Base-by-base conservation (phyloP, 2,329 filamentous ascomycete species). In the Fusarium beomiforme region DNA sequence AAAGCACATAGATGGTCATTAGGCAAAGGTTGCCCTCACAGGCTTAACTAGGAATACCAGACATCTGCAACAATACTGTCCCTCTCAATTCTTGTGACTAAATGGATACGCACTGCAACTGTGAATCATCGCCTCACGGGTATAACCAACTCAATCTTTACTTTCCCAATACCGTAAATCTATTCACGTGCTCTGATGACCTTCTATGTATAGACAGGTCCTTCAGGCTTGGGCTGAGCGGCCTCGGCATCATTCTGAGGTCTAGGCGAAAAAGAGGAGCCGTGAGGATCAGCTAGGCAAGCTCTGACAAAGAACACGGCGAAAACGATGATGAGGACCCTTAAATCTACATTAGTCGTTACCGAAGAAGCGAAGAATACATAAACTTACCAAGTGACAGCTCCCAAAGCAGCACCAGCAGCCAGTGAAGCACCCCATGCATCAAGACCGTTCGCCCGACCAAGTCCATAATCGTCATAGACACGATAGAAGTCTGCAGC, bases 401-500 rank as follows among this genome's bases (percentile, higher is more conserved):
- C 82, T 6, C 84, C 84, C 9, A 86, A 58, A 33, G 77, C 83
- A 23, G 83, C 82, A 39, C 75, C 80, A 21, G 78, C 83, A 13
- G 78, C 83, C 49, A 84, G 75, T 8, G 79, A 79, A 24, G 64
- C 69, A 8, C 71, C 71, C 55, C 64, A 75, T 1, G 37, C 49
- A 14, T 76, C 71, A 36, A 82, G 58, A 41, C 69, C 74, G 9
- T 37, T 60, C 14, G 23, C 55, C 14, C 44, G 55, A 31, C 54
- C 51, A 43, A 62, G 61, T 8, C 58, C 64, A 69, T 70, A 78
- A 19, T 26, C 36, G 1, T 74, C 57, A 47, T 75, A 76, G 59
- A 68, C 72, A 19, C 64, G 71, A 43, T 79, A 70, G 31, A 76
- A 77, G 24, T 72, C 62, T 10, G 77, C 61, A 19, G 81, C 80